Percentiles rank a stretch among this genome's conserved stretches.
phyloP scores from a whole-genome alignment of 2,329 filamentous ascomycete species.

The Pseudogymnoascus verrucosus region DNA sequence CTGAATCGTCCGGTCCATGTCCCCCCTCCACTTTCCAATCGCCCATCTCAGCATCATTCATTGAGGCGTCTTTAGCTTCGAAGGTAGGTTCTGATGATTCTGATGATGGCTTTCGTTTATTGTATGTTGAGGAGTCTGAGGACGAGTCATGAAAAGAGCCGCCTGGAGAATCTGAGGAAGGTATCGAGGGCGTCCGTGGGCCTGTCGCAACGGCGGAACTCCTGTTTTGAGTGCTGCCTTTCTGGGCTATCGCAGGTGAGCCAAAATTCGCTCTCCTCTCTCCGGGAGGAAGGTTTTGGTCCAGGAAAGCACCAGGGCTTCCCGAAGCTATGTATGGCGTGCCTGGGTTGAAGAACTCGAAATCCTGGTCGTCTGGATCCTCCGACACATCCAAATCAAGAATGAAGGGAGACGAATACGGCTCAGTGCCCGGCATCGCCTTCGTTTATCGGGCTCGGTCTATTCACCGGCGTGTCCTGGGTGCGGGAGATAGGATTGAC shows the following conservation, averaged over 20 bases:
- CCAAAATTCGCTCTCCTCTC: slow-evolving; percentile 21
- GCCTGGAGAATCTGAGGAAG: slow-evolving; percentile 24
- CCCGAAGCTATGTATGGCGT: slow-evolving; percentile 24
- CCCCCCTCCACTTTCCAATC: slow-evolving; percentile 37
- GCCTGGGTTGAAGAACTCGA: slow-evolving; percentile 32
- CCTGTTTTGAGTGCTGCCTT: slow-evolving; percentile 20
- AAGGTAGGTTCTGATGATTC: slow-evolving; percentile 38
- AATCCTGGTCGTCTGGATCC: slow-evolving; percentile 27
- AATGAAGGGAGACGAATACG: slow-evolving; percentile 26
- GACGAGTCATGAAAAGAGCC: slow-evolving; percentile 42
- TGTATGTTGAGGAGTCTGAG: slow-evolving; percentile 43
- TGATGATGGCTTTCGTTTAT: slow-evolving; percentile 39
- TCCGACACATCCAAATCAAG: slow-evolving; percentile 30
- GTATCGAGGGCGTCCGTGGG: slow-evolving; percentile 22
- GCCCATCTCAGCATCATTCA: slow-evolving; percentile 35
- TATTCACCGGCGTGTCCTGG: slow-evolving; percentile 6
- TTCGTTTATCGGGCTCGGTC: slow-evolving; percentile 9
- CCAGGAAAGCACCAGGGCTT: slow-evolving; percentile 26
- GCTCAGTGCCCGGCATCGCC: slow-evolving; percentile 9
- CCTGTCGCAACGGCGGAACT: slow-evolving; percentile 19
- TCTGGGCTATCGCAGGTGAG: slow-evolving; percentile 21
- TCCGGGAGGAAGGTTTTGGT: slow-evolving; percentile 23
- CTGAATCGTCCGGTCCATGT: slow-evolving; percentile 31
- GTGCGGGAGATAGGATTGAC: background rate
- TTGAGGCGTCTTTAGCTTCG: slow-evolving; percentile 35